Percentiles rank a stretch among this genome's conserved stretches.
Evolutionary conservation across 2,329 filamentous ascomycete genomes (phyloP).

Genomic region (Aureobasidium musti): DNA sequence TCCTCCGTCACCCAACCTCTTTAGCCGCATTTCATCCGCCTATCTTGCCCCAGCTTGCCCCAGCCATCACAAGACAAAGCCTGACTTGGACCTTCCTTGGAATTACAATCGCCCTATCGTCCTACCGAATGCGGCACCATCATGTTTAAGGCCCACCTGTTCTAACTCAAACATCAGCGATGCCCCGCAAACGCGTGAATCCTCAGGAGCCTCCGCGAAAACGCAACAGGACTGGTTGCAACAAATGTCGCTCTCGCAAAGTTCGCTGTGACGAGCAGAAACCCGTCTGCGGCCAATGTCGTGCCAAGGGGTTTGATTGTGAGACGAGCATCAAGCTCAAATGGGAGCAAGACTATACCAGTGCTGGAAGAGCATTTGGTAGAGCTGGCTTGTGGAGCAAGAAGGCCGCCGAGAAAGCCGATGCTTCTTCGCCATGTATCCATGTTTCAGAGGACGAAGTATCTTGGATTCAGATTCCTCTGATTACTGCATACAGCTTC

Average conservation of each 20-base stretch:
- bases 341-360: slow-evolving; percentile 45
- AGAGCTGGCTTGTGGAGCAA: slow-evolving; percentile 47
- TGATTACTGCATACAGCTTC: slow-evolving; percentile 35
- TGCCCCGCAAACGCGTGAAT: slow-evolving; percentile 34
- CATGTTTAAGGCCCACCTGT: slow-evolving; percentile 13
- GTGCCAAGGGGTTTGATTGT: slow-evolving; percentile 42
- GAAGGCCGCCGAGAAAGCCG: slow-evolving; percentile 27
- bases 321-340: slow-evolving; percentile 38
- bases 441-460: slow-evolving; percentile 29
- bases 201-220: slow-evolving; percentile 30
- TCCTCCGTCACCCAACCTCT: not conserved
- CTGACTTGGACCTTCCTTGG: slow-evolving; percentile 26
- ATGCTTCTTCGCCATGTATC: slow-evolving; percentile 27
- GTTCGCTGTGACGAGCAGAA: slow-evolving; percentile 47
- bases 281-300: slow-evolving; percentile 44
- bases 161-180: not conserved
- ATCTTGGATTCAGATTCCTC: slow-evolving; percentile 33
- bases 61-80: slow-evolving; percentile 9
- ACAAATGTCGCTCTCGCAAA: slow-evolving; percentile 46
- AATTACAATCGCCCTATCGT: slow-evolving; percentile 10
- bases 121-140: not conserved
- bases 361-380: slow-evolving; percentile 48
- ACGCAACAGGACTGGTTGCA: slow-evolving; percentile 46
- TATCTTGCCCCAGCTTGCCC: not conserved
- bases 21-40: not conserved